These are phyloP conservation scores for Leucosporidium yakuticum DNA, from an alignment of 768 basidiomycete species.

Conservation along the genomic window DNA sequence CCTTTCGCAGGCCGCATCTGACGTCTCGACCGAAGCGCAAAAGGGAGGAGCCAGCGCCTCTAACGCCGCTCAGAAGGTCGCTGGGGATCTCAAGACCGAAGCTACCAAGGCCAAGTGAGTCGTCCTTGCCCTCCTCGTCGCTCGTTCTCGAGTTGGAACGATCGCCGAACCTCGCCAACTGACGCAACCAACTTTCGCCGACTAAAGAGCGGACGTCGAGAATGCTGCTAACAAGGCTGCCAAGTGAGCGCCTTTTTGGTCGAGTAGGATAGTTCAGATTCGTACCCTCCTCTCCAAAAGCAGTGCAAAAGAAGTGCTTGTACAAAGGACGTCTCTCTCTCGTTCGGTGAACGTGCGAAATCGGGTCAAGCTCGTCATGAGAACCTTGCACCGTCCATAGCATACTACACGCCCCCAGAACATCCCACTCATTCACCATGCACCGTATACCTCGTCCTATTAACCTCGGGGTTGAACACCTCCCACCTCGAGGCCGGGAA, in stretches of 20 bases:
- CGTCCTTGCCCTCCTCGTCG: too few relatives aligned
- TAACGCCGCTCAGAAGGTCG: background rate
- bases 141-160: too few relatives aligned
- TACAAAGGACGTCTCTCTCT: too few relatives aligned
- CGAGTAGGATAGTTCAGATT: background rate
- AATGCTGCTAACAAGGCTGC: background rate
- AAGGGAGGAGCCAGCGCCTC: background rate
- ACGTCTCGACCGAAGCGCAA: background rate
- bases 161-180: too few relatives aligned
- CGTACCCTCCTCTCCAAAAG: background rate
- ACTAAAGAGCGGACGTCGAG: too few relatives aligned
- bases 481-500: constrained; percentile 35
- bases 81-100: constrained; percentile 1
- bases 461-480: constrained; percentile 34
- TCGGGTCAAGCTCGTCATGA: too few relatives aligned
- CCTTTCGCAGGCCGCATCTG: background rate
- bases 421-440: constrained; percentile 10
- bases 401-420: background rate
- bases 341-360: too few relatives aligned
- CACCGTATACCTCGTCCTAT: constrained; percentile 30
- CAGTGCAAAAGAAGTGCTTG: background rate
- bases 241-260: background rate
- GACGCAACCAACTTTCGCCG: too few relatives aligned
- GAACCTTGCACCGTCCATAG: too few relatives aligned
- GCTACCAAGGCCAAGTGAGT: background rate